Conservation (phyloP, 495 filamentous ascomycete species). For the Barbatosphaeria neglecta region DNA sequence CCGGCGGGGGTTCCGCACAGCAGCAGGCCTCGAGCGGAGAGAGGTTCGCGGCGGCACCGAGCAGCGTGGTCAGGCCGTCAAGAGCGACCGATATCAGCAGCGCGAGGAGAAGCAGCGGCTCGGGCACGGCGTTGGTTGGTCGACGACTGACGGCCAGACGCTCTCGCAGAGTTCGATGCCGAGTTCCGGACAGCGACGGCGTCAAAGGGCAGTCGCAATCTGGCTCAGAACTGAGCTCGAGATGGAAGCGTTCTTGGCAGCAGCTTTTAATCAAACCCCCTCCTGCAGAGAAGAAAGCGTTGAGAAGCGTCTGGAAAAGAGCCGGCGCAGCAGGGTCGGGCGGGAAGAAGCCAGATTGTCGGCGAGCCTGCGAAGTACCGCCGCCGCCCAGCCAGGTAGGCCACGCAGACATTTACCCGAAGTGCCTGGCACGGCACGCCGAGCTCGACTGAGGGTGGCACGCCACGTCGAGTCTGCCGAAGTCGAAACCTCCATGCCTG, state of each 20-base stretch:
- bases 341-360: not conserved
- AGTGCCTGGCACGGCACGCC: not conserved
- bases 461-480: not conserved
- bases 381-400: not conserved
- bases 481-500: not conserved
- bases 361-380: not conserved
- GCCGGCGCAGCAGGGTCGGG: not conserved
- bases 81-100: not conserved
- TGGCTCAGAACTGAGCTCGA: not conserved
- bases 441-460: not conserved
- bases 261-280: not conserved
- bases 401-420: not conserved
- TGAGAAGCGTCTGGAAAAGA: not conserved
- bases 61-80: not conserved
- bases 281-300: not conserved
- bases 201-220: not conserved
- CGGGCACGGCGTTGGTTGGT: too few relatives aligned
- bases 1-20: not conserved
- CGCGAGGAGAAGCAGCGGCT: not conserved
- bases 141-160: too few relatives aligned
- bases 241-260: not conserved
- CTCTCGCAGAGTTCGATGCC: not conserved
- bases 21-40: not conserved
- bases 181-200: not conserved
- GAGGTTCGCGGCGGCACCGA: not conserved